phyloP scores from a whole-genome alignment of 306 rosid species.

The Prunus fruticosa region DNA sequence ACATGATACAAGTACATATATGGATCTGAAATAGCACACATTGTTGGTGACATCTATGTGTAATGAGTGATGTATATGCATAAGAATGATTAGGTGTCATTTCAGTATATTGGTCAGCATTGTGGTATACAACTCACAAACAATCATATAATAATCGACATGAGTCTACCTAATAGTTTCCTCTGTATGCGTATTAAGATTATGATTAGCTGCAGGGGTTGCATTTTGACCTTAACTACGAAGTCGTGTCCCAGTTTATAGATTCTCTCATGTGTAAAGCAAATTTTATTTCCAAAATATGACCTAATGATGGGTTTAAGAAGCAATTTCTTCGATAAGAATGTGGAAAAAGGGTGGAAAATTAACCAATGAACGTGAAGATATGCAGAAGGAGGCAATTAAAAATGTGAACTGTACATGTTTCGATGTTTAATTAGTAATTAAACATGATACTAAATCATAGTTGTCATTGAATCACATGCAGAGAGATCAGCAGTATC shows the following conservation, averaged over 20 bases:
- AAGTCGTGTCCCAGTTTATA: no score
- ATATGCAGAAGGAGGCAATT: background rate
- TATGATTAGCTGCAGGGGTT: no score
- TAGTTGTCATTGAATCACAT: constrained; percentile 13
- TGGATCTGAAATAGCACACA: no score
- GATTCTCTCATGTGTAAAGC: no score
- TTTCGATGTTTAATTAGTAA: background rate
- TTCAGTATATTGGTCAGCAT: background rate
- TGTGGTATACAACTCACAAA: no score
- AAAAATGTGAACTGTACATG: background rate
- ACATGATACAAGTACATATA: no score
- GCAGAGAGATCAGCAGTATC: constrained; percentile 7
- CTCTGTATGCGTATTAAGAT: no score
- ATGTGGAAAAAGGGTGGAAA: background rate
- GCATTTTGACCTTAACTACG: no score
- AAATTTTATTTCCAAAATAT: no score
- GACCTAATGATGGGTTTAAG: background rate
- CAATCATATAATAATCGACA: no score
- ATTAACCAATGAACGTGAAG: background rate
- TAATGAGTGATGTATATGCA: background rate
- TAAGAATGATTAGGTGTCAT: background rate
- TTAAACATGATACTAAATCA: constrained; percentile 7
- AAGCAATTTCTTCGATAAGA: background rate
- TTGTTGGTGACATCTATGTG: background rate
- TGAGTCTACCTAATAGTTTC: no score